Evolutionary conservation across 2,329 filamentous ascomycete species (phyloP), one percentile per base, ranked within the genome.

Genomic region (Neonectria coccinea): DNA sequence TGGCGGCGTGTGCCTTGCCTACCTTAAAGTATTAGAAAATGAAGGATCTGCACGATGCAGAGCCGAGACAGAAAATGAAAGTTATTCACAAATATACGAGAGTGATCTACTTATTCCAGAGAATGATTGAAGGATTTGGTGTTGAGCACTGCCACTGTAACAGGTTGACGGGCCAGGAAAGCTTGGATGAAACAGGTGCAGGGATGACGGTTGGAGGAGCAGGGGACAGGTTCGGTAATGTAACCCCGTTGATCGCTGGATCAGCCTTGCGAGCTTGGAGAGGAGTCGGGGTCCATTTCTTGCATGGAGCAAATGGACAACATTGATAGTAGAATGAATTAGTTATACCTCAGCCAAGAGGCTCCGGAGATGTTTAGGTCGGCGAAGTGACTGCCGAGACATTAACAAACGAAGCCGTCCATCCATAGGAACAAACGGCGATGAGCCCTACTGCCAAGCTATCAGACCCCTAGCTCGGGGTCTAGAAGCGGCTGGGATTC

Each of bases 231-330:
- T 10, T 39, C 39, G 44, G 16, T 55, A 29, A 42, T 59, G 61
- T 45, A 56, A 59, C 61, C 25, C 54, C 42, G 33, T 52, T 56
- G 51, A 50, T 61, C 54, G 31, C 42, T 52, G 45, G 51, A 44
- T 61, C 58, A 65, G 62, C 62, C 62, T 54, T 64, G 61, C 39
- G 56, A 45, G 44, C 27, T 44, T 47, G 51, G 41, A 51, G 47
- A 33, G 29, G 47, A 33, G 29, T n/a, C 12, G n/a, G 27, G 47
- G 1, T 31, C 27, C n/a, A 51, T 20, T 51, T 18, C 33, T 25
- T 25, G 25, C 25, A 25, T 25, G 25, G 25, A 25, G 25, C 25
- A 6, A 25, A 25, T 25, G 25, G 25, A 25, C 25, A 25, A 25
- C 25, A 25, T 25, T 25, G 25, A 25, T 25, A 25, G 25, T 25